These are phyloP conservation scores for Sphaerosporella brunnea DNA, from an alignment of 495 filamentous ascomycete species.

Conservation along the genomic window DNA sequence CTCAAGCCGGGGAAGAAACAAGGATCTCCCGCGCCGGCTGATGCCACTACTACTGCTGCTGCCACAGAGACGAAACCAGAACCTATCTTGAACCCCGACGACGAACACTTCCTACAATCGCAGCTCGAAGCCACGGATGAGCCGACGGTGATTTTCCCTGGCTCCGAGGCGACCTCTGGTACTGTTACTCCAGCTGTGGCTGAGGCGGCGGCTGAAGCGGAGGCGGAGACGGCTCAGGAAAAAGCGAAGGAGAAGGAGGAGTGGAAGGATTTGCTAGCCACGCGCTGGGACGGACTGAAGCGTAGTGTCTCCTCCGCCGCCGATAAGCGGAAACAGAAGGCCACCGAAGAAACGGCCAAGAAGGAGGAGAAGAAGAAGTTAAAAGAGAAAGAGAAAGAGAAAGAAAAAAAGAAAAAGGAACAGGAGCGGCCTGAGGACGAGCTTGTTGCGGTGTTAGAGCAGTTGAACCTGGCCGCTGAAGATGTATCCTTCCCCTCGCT, in stretches of 20 bases:
- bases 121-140: conserved; percentile 15
- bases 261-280: conserved; percentile 30
- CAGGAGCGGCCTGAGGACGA: conserved; percentile 48
- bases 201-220: conserved; percentile 27
- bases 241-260: conserved; percentile 29
- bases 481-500: conserved; percentile 9
- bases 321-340: conserved; percentile 7
- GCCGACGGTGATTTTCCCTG: conserved; percentile 29
- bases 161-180: conserved; percentile 1
- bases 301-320: conserved; percentile 17
- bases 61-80: conserved; percentile 17
- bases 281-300: conserved; percentile 26
- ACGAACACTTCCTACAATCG: conserved; percentile 35
- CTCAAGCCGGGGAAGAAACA: not conserved
- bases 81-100: conserved; percentile 36
- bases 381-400: conserved; percentile 20
- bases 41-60: not conserved
- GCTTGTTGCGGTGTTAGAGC: conserved; percentile 55
- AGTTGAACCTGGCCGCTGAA: conserved; percentile 55
- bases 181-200: conserved; percentile 24
- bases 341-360: conserved; percentile 6
- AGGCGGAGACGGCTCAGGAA: too few species aligned
- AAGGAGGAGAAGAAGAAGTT: conserved; percentile 10
- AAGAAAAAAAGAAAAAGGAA: conserved; percentile 16
- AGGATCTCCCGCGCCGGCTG: not conserved